Conservation (phyloP, 164 flowering plant species). For the Euptelea pleiosperma region DNA sequence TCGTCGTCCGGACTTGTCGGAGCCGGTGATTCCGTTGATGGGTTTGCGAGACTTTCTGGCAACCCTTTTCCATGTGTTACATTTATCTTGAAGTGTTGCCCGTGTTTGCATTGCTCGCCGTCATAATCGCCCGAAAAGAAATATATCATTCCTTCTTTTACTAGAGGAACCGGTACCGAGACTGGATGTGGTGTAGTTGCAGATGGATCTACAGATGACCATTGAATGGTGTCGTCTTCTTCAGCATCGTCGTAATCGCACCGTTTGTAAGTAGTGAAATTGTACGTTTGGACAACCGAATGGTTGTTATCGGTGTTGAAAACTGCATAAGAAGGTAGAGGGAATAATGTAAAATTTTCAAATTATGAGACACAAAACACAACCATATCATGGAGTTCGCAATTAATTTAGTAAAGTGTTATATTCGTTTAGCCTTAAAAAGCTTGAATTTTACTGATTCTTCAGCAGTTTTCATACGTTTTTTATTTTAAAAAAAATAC, state of each 20-base stretch:
- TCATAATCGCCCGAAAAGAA: conserved; percentile 89
- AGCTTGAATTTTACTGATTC: too few species aligned
- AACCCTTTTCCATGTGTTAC: conserved; percentile 80
- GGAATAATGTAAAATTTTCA: too few species aligned
- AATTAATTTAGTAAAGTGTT: too few species aligned
- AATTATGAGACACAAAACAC: too few species aligned
- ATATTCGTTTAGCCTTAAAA: too few species aligned
- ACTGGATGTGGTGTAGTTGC: conserved; percentile 33
- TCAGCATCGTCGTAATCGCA: conserved; percentile 56
- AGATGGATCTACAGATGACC: conserved; percentile 62
- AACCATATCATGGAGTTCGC: too few species aligned
- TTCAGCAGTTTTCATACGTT: too few species aligned
- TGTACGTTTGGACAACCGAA: conserved; percentile 76
- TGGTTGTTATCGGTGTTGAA: conserved; percentile 90
- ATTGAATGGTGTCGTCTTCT: conserved; percentile 56
- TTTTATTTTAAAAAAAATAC: too few species aligned
- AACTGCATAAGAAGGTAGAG: conserved; percentile 43
- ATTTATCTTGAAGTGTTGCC: conserved; percentile 69
- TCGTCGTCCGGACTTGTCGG: conserved; percentile 49
- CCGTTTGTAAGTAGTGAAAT: conserved; percentile 60
- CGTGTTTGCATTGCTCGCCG: conserved; percentile 79
- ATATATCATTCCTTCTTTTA: conserved; percentile 63
- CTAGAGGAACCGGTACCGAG: conserved; percentile 55
- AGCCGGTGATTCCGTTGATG: conserved; percentile 35
- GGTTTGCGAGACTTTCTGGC: conserved; percentile 45